phyloP scores from a whole-genome alignment of 2,329 filamentous ascomycete species.

The Verticillium dahliae region DNA sequence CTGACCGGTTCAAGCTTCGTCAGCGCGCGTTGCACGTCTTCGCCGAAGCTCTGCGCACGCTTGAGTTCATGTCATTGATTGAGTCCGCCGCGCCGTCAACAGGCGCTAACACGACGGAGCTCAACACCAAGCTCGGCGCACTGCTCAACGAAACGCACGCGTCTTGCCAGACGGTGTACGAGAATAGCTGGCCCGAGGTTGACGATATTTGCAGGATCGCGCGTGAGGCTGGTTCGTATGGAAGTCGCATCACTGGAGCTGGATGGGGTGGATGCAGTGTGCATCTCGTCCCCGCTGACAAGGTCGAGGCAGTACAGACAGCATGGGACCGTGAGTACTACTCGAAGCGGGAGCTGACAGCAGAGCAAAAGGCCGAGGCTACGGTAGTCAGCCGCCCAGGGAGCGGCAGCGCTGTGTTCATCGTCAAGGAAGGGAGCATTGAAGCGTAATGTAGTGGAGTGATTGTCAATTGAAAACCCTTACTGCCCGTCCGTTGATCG shows the following conservation, averaged over 20 bases:
- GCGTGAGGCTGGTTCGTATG: slow-evolving; percentile 70
- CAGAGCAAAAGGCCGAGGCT: slow-evolving; percentile 69
- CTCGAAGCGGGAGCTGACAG: slow-evolving; percentile 54
- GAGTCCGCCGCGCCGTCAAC: slow-evolving; percentile 34
- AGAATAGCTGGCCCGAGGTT: slow-evolving; percentile 90
- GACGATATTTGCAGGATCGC: slow-evolving; percentile 82
- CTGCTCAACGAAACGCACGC: slow-evolving; percentile 86
- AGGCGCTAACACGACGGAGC: slow-evolving; percentile 42
- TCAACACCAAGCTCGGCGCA: slow-evolving; percentile 66
- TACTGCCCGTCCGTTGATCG: neutral
- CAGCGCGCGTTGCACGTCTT: slow-evolving; percentile 90
- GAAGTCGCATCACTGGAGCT: slow-evolving; percentile 81
- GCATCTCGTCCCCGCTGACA: slow-evolving; percentile 80
- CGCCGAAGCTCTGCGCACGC: slow-evolving; percentile 77
- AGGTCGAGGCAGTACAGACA: slow-evolving; percentile 68
- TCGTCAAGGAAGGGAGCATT: slow-evolving; percentile 22
- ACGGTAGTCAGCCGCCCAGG: slow-evolving; percentile 88
- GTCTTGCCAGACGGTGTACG: slow-evolving; percentile 80
- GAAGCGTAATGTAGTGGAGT: neutral
- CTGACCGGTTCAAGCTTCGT: slow-evolving; percentile 78
- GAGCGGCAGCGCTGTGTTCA: slow-evolving; percentile 57
- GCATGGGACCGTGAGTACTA: slow-evolving; percentile 83
- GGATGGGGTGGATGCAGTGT: slow-evolving; percentile 97
- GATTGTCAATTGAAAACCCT: neutral
- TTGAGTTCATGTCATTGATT: slow-evolving; percentile 77